phyloP scores from a whole-genome alignment of 495 filamentous ascomycete species.

The Cetradonia linearis region DNA sequence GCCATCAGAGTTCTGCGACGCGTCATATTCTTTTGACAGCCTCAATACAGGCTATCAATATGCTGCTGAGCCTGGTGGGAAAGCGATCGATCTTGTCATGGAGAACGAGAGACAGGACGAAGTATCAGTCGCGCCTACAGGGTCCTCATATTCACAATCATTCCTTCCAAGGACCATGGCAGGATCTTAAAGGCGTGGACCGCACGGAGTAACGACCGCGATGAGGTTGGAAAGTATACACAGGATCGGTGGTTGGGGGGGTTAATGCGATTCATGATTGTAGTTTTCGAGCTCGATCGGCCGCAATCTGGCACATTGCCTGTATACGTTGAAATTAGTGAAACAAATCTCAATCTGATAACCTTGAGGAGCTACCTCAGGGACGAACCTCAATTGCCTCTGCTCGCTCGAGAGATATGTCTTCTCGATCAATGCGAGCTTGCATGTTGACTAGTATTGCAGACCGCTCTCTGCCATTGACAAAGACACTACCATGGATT shows the following conservation, averaged over 20 bases:
- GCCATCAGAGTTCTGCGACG: constrained; percentile 20
- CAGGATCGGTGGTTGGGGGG: not conserved
- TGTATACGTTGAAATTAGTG: constrained; percentile 27
- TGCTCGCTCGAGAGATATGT: constrained; percentile 55
- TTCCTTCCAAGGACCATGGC: not conserved
- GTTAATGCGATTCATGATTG: not conserved
- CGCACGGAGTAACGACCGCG: not conserved
- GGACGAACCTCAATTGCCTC: constrained; percentile 64
- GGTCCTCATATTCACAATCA: not conserved
- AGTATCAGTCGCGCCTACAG: constrained; percentile 17
- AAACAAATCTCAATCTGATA: constrained; percentile 6
- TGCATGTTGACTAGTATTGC: constrained; percentile 82
- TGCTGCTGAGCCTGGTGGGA: constrained; percentile 11
- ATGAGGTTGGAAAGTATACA: not conserved
- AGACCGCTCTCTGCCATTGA: constrained; percentile 65
- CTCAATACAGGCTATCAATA: constrained; percentile 16
- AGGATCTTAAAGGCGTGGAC: not conserved
- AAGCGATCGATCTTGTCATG: constrained; percentile 19
- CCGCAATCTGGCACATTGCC: constrained; percentile 68
- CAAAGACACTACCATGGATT: constrained; percentile 54
- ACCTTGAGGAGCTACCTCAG: constrained; percentile 12
- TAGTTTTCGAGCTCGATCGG: constrained; percentile 48
- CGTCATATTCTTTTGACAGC: constrained; percentile 20
- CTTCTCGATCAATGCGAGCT: constrained; percentile 56
- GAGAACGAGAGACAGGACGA: constrained; percentile 20